Conservation (phyloP, 495 filamentous ascomycete species). For the Aspergillus nidulans region DNA sequence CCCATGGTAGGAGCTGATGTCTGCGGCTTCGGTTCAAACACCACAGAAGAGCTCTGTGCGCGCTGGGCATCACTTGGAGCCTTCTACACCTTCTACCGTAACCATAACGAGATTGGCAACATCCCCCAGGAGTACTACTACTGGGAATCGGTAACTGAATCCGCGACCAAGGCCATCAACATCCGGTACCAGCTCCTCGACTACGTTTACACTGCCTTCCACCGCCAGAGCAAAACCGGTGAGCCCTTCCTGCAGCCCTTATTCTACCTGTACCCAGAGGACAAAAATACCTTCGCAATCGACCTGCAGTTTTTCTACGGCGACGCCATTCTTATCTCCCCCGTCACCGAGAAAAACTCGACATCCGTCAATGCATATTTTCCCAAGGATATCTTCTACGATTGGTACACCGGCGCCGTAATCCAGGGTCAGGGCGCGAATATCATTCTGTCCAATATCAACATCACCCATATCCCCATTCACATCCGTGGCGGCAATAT, state of each 20-base stretch:
- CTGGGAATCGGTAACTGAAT: constrained; percentile 59
- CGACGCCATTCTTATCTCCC: constrained; percentile 63
- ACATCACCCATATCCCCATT: constrained; percentile 65
- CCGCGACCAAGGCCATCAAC: constrained; percentile 66
- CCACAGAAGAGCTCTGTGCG: constrained; percentile 74
- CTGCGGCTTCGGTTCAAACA: constrained; percentile 70
- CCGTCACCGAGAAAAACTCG: constrained; percentile 59
- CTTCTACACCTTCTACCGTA: constrained; percentile 79
- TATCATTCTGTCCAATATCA: constrained; percentile 50
- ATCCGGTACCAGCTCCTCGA: constrained; percentile 73
- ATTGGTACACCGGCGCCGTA: constrained; percentile 60
- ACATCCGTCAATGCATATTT: constrained; percentile 70
- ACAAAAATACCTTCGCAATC: constrained; percentile 55
- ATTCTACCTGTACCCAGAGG: constrained; percentile 68
- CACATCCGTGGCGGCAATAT: constrained; percentile 68
- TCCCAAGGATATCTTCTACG: constrained; percentile 72
- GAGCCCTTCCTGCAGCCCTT: constrained; percentile 65
- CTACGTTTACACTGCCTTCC: constrained; percentile 76
- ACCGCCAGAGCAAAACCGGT: constrained; percentile 61
- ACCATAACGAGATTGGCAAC: constrained; percentile 57
- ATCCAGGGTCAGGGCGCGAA: constrained; percentile 53
- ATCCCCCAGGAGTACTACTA: constrained; percentile 75
- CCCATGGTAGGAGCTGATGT: constrained; percentile 84
- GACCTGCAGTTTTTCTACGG: constrained; percentile 74
- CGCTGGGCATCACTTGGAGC: constrained; percentile 81